Base-by-base conservation (phyloP, 768 basidiomycete genomes). In the Auriscalpium orientale region DNA sequence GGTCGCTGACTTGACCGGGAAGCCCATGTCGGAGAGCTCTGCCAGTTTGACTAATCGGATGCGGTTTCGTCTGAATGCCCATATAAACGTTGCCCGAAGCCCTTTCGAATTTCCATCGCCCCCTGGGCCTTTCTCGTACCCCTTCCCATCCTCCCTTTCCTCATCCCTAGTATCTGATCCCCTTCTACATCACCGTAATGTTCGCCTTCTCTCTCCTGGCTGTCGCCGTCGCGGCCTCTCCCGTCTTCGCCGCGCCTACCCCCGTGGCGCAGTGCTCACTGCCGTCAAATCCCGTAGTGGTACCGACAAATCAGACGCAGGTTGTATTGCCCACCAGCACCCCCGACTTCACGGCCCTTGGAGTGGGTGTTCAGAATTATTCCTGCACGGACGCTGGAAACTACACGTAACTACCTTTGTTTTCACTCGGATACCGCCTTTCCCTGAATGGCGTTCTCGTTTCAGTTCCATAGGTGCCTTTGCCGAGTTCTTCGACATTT, bases 401-500 rank as follows among this genome's bases (percentile, higher is more conserved):
- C 37, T 45, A 47, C 15, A 21, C 48, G 61, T 62, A 49, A 48
- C 59, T 51, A 11, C 4, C 21, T 28, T 8, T 15, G n/a, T n/a
- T 8, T 8, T 9, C 1, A 15, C 15, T 33, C 16, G 28, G 28
- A 28, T 46, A 47, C 22, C 12, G 13, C 10, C 9, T 51, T 15
- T 11, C 20, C 8, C 10, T 2, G 11, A 4, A 15, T 55, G 22
- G 60, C 33, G 4, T 34, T 6, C 13, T 11, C 44, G 5, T n/a
- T n/a, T 21, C 28, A 62, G 61, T 8, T 46, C 35, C 46, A 15
- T 22, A 13, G 61, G 61, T 44, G 61, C 61, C 7, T 18, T 55
- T 18, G 61, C 58, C 2, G 28, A 51, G n/a, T 2, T 62, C 28
- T 55, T 48, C 49, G 59, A 60, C 47, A 53, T 60, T 3, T 50